Evolutionary conservation across 2,329 filamentous ascomycete genomes (phyloP), one percentile per base, ranked within the genome.

Genomic region (Paraphaeosphaeria sporulosa): DNA sequence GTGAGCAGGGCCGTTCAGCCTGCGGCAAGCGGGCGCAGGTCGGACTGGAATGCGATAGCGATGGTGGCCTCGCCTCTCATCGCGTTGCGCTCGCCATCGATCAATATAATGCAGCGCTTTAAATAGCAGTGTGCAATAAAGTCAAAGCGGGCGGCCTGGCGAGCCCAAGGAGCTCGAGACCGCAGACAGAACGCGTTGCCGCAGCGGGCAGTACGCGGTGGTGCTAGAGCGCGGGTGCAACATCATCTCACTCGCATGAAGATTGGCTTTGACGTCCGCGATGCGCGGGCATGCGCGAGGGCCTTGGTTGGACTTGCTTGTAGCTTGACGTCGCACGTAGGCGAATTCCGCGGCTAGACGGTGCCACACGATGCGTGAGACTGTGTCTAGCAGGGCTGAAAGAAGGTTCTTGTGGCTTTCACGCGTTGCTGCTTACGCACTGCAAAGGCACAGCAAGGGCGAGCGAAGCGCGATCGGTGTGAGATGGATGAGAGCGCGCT

Each of bases 331-430:
- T 56, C 40, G 48, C 43, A 55, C 49, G 38, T 56, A 62, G 59
- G 55, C 59, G 59, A 58, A 19, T 21, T 43, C 59, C 55, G 58
- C 25, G 27, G 38, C 53, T 53, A 56, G 44, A 15, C n/a, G 42
- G 59, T 60, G 25, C 25, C 25, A 46, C 46, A 52, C 47, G 34
- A 55, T 61, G 61, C 52, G 54, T 63, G 60, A 61, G 64, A 63
- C 21, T 36, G 21, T 61, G 55, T 59, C 47, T 60, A 38, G 61
- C 62, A 66, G 62, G 66, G 63, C 66, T 69, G 66, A 64, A 60
- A 62, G 60, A 64, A 62, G 44, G 58, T 61, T 64, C 60, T 64
- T 64, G 62, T 66, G 62, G 59, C 60, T 43, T 43, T 53, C 15
- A 23, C n/a, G 30, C 10, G 6, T 8, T 32, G 27, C 21, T 44